These are phyloP conservation scores for Carex cristatella DNA, from an alignment of 176 grass and related monocot genomes.

Conservation along the genomic window DNA sequence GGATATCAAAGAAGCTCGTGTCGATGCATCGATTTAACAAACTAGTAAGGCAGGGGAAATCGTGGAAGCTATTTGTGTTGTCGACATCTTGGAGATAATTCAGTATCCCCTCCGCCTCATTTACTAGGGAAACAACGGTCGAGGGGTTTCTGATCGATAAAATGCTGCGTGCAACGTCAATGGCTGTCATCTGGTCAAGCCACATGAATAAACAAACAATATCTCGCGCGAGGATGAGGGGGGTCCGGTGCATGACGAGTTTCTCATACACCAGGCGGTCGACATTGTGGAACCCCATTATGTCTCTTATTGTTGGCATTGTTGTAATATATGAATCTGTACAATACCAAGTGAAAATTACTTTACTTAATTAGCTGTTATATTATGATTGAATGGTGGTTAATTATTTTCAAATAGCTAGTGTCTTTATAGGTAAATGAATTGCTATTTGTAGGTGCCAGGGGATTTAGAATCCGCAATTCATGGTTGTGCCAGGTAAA, in stretches of 20 bases:
- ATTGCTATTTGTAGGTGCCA: not conserved
- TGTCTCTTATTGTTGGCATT: slow-evolving; percentile 11
- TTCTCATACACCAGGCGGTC: slow-evolving; percentile 16
- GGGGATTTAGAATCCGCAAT: not conserved
- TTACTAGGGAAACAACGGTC: not conserved
- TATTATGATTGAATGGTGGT: not conserved
- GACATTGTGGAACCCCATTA: slow-evolving; percentile 5
- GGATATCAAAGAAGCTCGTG: not conserved
- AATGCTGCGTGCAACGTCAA: not conserved
- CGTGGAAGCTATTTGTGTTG: not conserved
- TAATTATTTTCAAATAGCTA: not conserved
- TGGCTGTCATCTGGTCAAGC: not conserved
- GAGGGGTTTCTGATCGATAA: not conserved
- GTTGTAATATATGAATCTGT: not conserved
- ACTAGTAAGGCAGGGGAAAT: not conserved
- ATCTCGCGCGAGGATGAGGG: not conserved
- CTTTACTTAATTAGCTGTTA: not conserved
- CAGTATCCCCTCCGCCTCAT: not conserved
- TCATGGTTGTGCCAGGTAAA: not conserved
- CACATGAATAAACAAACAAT: slow-evolving; percentile 6
- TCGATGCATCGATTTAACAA: not conserved
- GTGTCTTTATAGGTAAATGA: too few species aligned
- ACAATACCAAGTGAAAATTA: too few species aligned
- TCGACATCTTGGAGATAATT: not conserved
- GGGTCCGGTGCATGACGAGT: not conserved